A percentile compares a stretch with the other conserved stretches of the same genome.
These are phyloP conservation scores for Termitomyces sp. DNA, from an alignment of 768 basidiomycete genomes.

Conservation along the genomic window DNA sequence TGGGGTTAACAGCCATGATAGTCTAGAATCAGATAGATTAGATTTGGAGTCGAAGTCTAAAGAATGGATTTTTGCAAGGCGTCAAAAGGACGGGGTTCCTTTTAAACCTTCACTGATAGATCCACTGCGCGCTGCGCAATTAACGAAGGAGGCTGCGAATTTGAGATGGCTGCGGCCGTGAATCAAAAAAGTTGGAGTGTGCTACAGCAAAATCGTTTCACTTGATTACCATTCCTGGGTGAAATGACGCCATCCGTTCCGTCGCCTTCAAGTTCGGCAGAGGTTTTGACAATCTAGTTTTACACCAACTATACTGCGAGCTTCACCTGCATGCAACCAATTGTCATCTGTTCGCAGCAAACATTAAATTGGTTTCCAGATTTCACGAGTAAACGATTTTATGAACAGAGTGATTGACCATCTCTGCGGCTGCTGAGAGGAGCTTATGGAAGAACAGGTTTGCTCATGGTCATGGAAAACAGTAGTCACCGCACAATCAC, in stretches of 20 bases:
- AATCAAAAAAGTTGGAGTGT: too few relatives aligned
- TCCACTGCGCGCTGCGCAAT: not conserved
- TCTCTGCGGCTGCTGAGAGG: too few relatives aligned
- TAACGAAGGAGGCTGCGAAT: not conserved
- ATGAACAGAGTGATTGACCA: not conserved
- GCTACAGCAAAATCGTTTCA: not conserved
- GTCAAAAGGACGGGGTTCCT: not conserved
- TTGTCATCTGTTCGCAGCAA: not conserved
- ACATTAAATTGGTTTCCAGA: not conserved
- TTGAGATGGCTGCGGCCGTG: not conserved
- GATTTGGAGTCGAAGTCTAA: not conserved
- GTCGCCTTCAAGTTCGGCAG: too few relatives aligned
- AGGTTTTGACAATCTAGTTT: too few relatives aligned
- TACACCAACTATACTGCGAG: too few relatives aligned
- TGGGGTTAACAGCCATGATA: slow-evolving; percentile 67
- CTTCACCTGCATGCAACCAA: too few relatives aligned
- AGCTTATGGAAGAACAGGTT: not conserved
- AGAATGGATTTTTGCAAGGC: not conserved
- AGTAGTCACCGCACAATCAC: not conserved
- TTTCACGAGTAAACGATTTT: not conserved
- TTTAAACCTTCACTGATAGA: not conserved
- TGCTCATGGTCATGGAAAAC: not conserved
- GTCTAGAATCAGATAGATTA: too few relatives aligned
- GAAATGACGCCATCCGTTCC: not conserved
- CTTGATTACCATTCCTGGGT: not conserved